Conservation (phyloP, 1,139 yeast genomes). For the Pichia sp. region DNA sequence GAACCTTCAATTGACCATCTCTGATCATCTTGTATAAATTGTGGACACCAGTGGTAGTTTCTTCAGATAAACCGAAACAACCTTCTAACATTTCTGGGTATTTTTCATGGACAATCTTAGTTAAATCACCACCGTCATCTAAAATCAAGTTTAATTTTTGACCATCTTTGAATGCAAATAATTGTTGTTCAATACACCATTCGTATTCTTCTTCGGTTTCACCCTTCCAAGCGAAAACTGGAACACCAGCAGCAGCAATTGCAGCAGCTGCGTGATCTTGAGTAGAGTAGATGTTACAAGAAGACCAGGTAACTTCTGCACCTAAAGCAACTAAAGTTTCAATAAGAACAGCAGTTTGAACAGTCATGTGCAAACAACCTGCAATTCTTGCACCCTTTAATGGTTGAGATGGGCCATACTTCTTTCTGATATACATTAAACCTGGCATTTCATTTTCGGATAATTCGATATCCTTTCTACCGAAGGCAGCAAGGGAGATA, state of each 20-base stretch:
- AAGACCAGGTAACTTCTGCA: slow-evolving; percentile 99
- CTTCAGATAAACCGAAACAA: slow-evolving; percentile 97
- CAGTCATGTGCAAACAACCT: slow-evolving; percentile 99
- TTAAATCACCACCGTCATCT: slow-evolving; percentile 99
- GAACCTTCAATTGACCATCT: slow-evolving; percentile 89
- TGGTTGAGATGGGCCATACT: slow-evolving; percentile 90
- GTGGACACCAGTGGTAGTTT: slow-evolving; percentile 99
- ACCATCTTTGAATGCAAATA: slow-evolving; percentile 95
- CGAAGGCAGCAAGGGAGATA: slow-evolving; percentile 97
- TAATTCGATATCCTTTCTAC: slow-evolving; percentile 98
- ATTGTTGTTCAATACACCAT: slow-evolving; percentile 99
- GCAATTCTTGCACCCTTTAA: slow-evolving; percentile 98
- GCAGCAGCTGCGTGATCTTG: slow-evolving; percentile 99
- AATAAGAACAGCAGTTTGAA: slow-evolving; percentile 98
- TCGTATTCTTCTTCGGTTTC: slow-evolving; percentile 99
- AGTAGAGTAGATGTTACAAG: slow-evolving; percentile 99
- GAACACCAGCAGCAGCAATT: slow-evolving; percentile 98
- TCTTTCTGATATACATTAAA: slow-evolving; percentile 93
- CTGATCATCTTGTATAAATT: slow-evolving; percentile 95
- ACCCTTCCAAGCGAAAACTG: slow-evolving; percentile 99
- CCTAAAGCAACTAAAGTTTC: slow-evolving; percentile 97
- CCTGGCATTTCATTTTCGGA: slow-evolving; percentile 99
- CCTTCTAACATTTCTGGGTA: slow-evolving; percentile 96
- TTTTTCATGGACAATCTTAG: slow-evolving; percentile 94
- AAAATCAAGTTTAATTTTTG: slow-evolving; percentile 94